Evolutionary conservation across 345 rosid species (phyloP), one percentile per base, ranked within the genome.

Genomic region (Populus pruinosa): DNA sequence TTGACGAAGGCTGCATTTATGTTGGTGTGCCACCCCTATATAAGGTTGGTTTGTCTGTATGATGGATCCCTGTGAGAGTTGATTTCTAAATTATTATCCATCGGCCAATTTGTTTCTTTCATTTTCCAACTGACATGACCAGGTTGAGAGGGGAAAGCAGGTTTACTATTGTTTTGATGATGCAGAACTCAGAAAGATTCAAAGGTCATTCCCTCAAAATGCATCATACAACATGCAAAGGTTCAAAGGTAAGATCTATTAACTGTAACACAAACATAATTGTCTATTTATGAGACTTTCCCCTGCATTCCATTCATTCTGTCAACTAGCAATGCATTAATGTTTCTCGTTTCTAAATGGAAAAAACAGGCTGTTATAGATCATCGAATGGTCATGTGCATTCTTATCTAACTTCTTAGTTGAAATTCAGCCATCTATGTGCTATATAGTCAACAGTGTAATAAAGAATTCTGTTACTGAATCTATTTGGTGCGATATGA

Each of bases 1-100:
- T 92, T 74, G 97, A 96, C 67, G 91, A 89, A 50, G 98, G 99
- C 74, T 91, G 90, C 88, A 94, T 96, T 69, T 96, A 94, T 50
- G 97, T 94, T n/a, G 99, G 97, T 75, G 98, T 96, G 79, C 97
- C 99, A 38, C 99, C 99, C 21, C 91, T 96, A 77, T 96, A 84
- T 88, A 94, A 96, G 98, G 98, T 91, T 76, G 66, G 81, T 69
- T 73, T 68, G 53, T 16, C 35, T 12, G 23, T 56, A 20, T 73
- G 56, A 72, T 29, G 27, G 49, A 29, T 36, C 23, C 27, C 11
- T 47, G 13, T 6, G 39, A 41, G 35, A 38, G 18, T 38, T 43
- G n/a, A 12, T 14, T 5, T 55, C 9, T 25, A 8, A 27, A 65
- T 10, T 47, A 76, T 56, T 23, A 43, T 25, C 9, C 10, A 59